Evolutionary conservation across 2,329 filamentous ascomycete species (phyloP).

Genomic region (Endoconidiophora laricicola): DNA sequence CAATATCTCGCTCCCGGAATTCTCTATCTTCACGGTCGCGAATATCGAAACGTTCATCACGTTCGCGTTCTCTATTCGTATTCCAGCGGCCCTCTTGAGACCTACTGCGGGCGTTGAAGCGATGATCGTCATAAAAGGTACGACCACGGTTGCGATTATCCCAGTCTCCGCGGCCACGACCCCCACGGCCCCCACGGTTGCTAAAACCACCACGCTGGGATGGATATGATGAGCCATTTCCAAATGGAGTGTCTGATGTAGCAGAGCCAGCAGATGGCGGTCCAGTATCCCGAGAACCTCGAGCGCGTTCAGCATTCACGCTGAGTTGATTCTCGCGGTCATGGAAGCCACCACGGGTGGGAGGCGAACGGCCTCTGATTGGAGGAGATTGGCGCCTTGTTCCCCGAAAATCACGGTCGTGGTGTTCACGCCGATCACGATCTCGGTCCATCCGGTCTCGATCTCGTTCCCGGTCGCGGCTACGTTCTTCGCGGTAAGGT

Average conservation of each 20-base stretch:
- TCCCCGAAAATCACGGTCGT: conserved; percentile 23
- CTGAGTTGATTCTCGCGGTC: conserved; percentile 43
- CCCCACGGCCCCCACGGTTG: conserved; percentile 35
- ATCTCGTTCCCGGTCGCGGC: conserved; percentile 37
- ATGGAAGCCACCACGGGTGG: conserved; percentile 47
- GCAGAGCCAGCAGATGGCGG: conserved; percentile 56
- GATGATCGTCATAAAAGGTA: conserved; percentile 43
- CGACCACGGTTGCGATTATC: conserved; percentile 36
- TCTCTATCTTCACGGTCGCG: conserved; percentile 30
- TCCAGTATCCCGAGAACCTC: conserved; percentile 52
- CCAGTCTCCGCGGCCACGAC: conserved; percentile 28
- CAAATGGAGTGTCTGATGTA: conserved; percentile 49
- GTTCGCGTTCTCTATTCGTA: conserved; percentile 37
- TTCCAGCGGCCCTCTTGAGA: conserved; percentile 47
- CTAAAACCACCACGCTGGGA: conserved; percentile 36
- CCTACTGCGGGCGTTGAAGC: conserved; percentile 45
- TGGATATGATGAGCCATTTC: conserved; percentile 28
- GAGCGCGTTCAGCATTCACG: conserved; percentile 48
- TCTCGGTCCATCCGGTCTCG: conserved; percentile 27
- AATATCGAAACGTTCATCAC: conserved; percentile 28
- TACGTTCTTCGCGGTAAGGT: conserved; percentile 33
- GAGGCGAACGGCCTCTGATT: conserved; percentile 45
- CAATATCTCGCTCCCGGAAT: conserved; percentile 27
- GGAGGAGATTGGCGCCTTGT: conserved; percentile 39
- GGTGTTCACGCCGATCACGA: conserved; percentile 28